Evolutionary conservation across 1,139 yeast species (phyloP), one percentile per base, ranked within the genome.

Genomic region (Pichia sp.): DNA sequence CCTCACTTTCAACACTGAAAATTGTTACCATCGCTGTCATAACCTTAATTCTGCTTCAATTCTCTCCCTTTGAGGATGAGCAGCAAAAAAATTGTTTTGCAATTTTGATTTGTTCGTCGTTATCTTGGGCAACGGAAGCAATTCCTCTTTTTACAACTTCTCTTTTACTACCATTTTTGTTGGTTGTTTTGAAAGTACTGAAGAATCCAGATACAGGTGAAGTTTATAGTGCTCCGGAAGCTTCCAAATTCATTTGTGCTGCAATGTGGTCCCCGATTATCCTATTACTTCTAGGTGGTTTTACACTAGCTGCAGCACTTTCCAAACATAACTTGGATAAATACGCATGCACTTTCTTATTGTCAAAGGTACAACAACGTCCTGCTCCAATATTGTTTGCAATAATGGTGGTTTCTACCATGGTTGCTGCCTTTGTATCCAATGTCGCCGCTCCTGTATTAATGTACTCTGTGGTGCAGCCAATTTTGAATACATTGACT

Each of bases 201-300:
- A 81, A 86, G 58, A 75, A 79, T 58, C 75, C 78, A 5, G 81
- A 80, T 1, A 70, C 75, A 3, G 75, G 76, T n/a, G 70, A 75
- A 29, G 74, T 79, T 1, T 75, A 90, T 79, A 64, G 72, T 1
- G 87, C 95, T 0, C 74, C 80, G 0, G 84, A 77, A 2, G 87
- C 97, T 0, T 84, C 96, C 1, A 80, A 81, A 62, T 88, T 79
- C 66, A 89, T 92, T 56, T 79, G 93, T 61, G 75, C 89, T 1
- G 76, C 90, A 30, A 92, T 92, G 98, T 92, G 97, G 97, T 85
- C 95, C 5, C 89, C 97, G 1, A 95, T 90, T 16, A 88, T 92
- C 61, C 82, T 90, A 87, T 75, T 92, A 50, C 75, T 92, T 55
- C 73, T 92, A 30, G 98, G 98, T 61, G 98, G 98, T 2, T 92